These are phyloP conservation scores for Suillus luteus DNA, from an alignment of 768 basidiomycete species.

Conservation along the genomic window DNA sequence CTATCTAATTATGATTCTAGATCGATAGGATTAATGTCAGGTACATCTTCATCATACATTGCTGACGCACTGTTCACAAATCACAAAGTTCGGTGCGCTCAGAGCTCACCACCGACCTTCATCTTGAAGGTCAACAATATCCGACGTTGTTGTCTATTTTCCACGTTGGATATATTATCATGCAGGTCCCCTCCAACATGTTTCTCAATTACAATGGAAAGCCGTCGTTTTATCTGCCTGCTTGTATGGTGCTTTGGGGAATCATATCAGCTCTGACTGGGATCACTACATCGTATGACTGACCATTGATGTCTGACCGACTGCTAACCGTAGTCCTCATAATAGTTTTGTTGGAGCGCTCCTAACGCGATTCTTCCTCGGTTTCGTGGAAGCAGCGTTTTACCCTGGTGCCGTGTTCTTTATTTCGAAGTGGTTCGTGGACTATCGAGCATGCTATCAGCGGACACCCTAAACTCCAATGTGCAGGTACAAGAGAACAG, in stretches of 20 bases:
- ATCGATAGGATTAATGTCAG: constrained; percentile 72
- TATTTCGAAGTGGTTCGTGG: constrained; percentile 35
- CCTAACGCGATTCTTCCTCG: constrained; percentile 52
- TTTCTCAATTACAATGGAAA: constrained; percentile 65
- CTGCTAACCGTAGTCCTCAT: neutral
- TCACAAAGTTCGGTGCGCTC: constrained; percentile 61
- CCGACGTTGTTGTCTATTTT: constrained; percentile 68
- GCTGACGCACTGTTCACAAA: neutral
- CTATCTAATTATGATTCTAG: constrained; percentile 28
- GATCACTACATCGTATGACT: constrained; percentile 32
- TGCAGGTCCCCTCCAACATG: constrained; percentile 63
- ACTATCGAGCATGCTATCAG: constrained; percentile 28
- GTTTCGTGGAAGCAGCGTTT: constrained; percentile 52
- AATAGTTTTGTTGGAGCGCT: constrained; percentile 43
- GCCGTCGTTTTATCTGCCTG: constrained; percentile 67
- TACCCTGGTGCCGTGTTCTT: constrained; percentile 48
- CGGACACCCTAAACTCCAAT: constrained; percentile 19
- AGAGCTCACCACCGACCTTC: constrained; percentile 68
- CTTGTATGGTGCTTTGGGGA: constrained; percentile 75
- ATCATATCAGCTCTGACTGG: constrained; percentile 52
- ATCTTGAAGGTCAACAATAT: constrained; percentile 60
- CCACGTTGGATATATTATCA: constrained; percentile 55
- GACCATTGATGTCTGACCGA: neutral
- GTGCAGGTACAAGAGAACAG: constrained; percentile 45
- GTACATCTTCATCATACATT: constrained; percentile 35